A percentile compares a stretch with the other conserved stretches of the same genome.
phyloP scores from a whole-genome alignment of 148 eudicot genomes.

The Euryodendron excelsum region DNA sequence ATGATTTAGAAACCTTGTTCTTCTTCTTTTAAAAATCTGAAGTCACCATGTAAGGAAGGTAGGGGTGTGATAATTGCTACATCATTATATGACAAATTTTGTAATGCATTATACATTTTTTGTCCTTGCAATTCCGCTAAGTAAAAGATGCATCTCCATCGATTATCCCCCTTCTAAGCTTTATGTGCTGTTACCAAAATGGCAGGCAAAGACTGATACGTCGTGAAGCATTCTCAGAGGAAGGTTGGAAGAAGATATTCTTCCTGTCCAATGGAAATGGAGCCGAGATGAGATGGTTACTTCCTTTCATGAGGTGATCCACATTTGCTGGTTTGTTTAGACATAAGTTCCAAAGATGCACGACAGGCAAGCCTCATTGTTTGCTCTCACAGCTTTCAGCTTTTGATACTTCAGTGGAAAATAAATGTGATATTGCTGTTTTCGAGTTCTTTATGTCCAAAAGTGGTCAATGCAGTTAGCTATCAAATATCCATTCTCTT shows the following conservation, averaged over 20 bases:
- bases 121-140: not conserved
- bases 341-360: not conserved
- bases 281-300: constrained; percentile 84
- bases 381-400: not conserved
- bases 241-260: constrained; percentile 89
- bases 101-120: not conserved
- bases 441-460: not conserved
- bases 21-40: no score
- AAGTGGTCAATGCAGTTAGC: not conserved
- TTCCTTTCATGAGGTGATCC: constrained; percentile 77
- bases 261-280: constrained; percentile 90
- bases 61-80: no score
- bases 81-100: no score
- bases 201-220: constrained; percentile 85
- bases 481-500: not conserved
- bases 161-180: not conserved
- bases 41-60: no score
- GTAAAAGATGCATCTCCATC: not conserved
- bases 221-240: constrained; percentile 86
- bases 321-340: not conserved
- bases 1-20: no score
- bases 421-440: not conserved
- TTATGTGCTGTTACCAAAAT: constrained; percentile 17
- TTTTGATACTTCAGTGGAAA: not conserved
- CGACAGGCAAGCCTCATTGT: constrained; percentile 3